Base-by-base conservation (phyloP, 345 rosid genomes). In the Eucalyptus polybractea region DNA sequence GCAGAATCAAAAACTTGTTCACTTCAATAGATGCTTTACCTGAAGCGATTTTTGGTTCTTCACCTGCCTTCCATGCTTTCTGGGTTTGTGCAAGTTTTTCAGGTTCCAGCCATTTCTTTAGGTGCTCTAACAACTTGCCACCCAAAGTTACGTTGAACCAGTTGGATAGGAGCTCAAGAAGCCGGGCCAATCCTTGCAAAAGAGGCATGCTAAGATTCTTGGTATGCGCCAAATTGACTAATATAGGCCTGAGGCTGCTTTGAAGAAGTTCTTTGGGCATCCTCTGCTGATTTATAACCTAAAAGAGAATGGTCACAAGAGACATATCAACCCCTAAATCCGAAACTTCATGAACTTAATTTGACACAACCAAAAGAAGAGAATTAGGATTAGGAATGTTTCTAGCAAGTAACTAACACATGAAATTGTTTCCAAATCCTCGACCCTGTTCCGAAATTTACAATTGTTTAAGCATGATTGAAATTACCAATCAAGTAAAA, bases 211-310 rank as follows among this genome's bases (percentile, higher is more conserved):
- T 97, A 91, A 98, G 99, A 93, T 98, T 98, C 93, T 97, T 98
- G 90, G 99, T 98, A 90, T 97, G 98, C 1, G 99, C 99, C 93
- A 98, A 94, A 90, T 98, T 98, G 88, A 98, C 97, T 60, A 98
- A 94, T 87, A 98, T 98, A 60, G 99, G 99, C 95, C 99, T 94
- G 88, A 98, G 99, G 93, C 99, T 97, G 93, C 97, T 96, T 94
- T 98, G 99, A 88, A 98, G 95, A 94, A 98, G 99, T 90, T 98
- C 99, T 93, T 98, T 98, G 88, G 99, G 99, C 99, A 98, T 96
- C 91, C 97, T 94, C 90, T 97, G 98, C 93, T 98, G 99, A 95
- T 94, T 97, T 87, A 97, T 97, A 88, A 95, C 99, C 99, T 98
- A 92, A 80, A 62, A 76, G 47, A 40, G 47, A 83, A 89, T 88